Conservation (phyloP, 495 filamentous ascomycete species). For the Penicillium taxi region DNA sequence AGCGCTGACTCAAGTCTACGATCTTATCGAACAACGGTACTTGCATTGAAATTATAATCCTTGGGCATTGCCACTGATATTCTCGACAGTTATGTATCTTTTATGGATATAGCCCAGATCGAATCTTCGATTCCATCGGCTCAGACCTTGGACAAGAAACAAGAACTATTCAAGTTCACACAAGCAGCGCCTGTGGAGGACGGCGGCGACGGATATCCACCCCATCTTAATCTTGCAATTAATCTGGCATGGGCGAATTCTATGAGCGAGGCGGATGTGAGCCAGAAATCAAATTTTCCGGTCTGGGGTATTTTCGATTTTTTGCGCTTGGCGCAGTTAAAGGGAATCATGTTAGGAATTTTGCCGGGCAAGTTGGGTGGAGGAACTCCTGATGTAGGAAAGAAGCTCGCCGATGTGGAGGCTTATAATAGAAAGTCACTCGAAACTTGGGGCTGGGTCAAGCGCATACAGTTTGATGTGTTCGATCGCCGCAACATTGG, state of each 20-base stretch:
- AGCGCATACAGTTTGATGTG: no score
- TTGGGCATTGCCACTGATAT: not conserved
- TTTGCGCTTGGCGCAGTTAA: not conserved
- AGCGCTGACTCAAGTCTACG: constrained; percentile 32
- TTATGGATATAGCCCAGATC: not conserved
- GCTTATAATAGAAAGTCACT: constrained; percentile 2
- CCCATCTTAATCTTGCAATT: constrained; percentile 20
- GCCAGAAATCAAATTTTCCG: not conserved
- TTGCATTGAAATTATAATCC: not conserved
- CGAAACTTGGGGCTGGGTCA: constrained; percentile 9
- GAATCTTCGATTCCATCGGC: not conserved
- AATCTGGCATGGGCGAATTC: constrained; percentile 1
- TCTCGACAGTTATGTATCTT: not conserved
- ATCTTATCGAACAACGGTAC: constrained; percentile 6
- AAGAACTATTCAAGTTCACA: not conserved
- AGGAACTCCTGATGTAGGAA: not conserved
- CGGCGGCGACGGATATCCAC: constrained; percentile 19
- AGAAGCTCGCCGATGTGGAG: not conserved
- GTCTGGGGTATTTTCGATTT: not conserved
- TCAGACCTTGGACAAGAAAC: not conserved
- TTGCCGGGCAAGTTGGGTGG: not conserved
- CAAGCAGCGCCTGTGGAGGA: no score
- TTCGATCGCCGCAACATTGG: constrained; percentile 34
- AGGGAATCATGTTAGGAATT: not conserved
- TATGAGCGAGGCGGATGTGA: not conserved